Percentiles rank a stretch among this genome's conserved stretches.
Conservation (phyloP, 73 alveolate species). For the Tetrahymena malaccensis region DNA sequence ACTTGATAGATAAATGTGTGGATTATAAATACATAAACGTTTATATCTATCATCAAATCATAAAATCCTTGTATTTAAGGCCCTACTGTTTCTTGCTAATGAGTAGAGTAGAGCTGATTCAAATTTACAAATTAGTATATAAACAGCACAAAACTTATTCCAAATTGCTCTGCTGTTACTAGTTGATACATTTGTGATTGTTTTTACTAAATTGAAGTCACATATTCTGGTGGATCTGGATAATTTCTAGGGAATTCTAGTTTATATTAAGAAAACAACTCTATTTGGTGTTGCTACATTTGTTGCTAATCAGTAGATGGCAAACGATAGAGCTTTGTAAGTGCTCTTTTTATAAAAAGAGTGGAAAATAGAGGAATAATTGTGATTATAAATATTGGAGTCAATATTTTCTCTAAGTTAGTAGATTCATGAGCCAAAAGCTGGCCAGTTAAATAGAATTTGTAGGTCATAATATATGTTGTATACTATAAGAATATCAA, state of each 20-base stretch:
- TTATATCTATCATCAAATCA: not conserved
- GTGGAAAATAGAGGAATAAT: not conserved
- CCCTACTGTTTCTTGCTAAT: not conserved
- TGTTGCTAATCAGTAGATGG: not conserved
- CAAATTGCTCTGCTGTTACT: not conserved
- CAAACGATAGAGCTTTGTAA: not conserved
- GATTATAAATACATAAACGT: not conserved
- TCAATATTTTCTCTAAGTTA: not conserved
- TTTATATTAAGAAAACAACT: not conserved
- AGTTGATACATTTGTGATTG: not conserved
- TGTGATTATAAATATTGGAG: not conserved
- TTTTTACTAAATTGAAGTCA: not conserved
- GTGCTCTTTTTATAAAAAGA: not conserved
- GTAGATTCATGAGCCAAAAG: not conserved
- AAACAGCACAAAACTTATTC: not conserved
- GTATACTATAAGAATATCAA: not conserved
- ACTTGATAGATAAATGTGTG: not conserved
- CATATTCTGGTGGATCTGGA: not conserved
- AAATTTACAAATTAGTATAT: not conserved
- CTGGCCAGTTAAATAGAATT: not conserved
- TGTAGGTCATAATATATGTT: not conserved
- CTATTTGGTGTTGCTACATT: not conserved
- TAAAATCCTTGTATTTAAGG: not conserved
- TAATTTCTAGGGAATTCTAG: not conserved
- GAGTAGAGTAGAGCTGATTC: not conserved